These are phyloP conservation scores for Cercospora sp. DNA, from an alignment of 2,329 filamentous ascomycete genomes.

Conservation along the genomic window DNA sequence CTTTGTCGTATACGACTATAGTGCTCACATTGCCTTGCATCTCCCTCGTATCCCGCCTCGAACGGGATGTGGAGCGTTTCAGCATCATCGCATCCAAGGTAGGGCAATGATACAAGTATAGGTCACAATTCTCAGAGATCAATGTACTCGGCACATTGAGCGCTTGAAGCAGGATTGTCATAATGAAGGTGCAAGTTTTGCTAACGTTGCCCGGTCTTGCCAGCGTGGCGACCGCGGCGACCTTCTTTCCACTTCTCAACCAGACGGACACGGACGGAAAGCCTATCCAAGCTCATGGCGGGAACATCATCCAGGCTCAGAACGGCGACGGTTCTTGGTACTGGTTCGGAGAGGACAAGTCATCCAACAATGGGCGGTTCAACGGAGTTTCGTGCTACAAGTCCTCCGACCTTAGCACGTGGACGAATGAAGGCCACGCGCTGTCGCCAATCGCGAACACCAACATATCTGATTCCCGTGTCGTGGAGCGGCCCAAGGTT, in stretches of 20 bases:
- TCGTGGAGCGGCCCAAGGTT: conserved; percentile 68
- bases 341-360: conserved; percentile 70
- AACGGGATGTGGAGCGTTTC: conserved; percentile 7
- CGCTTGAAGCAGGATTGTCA: background rate
- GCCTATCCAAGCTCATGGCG: conserved; percentile 67
- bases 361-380: conserved; percentile 48
- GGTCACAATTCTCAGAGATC: background rate
- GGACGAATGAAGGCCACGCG: conserved; percentile 62
- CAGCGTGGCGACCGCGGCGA: conserved; percentile 18
- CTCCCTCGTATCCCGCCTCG: conserved; percentile 6
- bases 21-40: background rate
- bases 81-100: background rate
- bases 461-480: conserved; percentile 46
- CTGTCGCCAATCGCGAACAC: conserved; percentile 51
- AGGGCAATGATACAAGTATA: background rate
- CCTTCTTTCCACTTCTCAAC: conserved; percentile 33
- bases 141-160: background rate
- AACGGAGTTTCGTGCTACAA: conserved; percentile 69
- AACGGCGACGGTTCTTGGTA: conserved; percentile 58
- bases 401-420: conserved; percentile 62
- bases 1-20: background rate
- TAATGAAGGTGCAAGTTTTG: background rate
- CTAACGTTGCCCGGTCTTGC: conserved; percentile 12
- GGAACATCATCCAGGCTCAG: conserved; percentile 59
- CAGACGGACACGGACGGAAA: conserved; percentile 43